These are phyloP conservation scores for Umbelopsis vinacea DNA, from an alignment of 192 early-diverging fungal species.

Conservation along the genomic window DNA sequence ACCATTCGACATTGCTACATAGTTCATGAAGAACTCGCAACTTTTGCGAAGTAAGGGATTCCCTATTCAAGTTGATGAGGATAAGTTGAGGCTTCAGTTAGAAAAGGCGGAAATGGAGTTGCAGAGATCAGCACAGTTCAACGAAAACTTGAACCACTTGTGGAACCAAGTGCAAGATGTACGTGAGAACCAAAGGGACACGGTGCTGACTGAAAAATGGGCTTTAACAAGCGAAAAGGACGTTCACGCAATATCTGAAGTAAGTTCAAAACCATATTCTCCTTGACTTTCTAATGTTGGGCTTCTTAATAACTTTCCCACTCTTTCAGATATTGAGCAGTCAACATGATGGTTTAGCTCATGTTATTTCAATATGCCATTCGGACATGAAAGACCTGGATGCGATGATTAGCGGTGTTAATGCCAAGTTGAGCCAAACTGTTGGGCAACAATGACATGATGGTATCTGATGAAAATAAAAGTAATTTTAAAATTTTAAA, in stretches of 20 bases:
- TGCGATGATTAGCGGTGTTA: neutral
- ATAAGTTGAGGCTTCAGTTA: neutral
- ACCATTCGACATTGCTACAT: constrained; percentile 59
- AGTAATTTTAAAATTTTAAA: neutral
- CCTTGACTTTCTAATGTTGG: neutral
- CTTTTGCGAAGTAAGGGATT: constrained; percentile 82
- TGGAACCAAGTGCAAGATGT: neutral
- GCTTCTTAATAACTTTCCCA: too few species aligned
- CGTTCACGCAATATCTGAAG: constrained; percentile 7
- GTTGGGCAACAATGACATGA: neutral
- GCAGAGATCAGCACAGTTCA: neutral
- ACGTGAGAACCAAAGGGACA: neutral
- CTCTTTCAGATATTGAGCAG: neutral
- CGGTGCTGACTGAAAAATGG: neutral
- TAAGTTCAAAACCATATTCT: neutral
- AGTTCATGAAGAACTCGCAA: constrained; percentile 70
- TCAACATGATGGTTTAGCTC: constrained; percentile 8
- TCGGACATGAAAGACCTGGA: neutral
- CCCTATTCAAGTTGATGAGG: constrained; percentile 78
- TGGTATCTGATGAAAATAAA: neutral
- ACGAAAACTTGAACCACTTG: neutral
- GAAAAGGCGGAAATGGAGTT: neutral
- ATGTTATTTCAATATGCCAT: constrained; percentile 8
- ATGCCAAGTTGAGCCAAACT: neutral
- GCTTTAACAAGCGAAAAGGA: constrained; percentile 12